Conservation (phyloP, 176 grass and related monocot genomes). For the Paspalum notatum region DNA sequence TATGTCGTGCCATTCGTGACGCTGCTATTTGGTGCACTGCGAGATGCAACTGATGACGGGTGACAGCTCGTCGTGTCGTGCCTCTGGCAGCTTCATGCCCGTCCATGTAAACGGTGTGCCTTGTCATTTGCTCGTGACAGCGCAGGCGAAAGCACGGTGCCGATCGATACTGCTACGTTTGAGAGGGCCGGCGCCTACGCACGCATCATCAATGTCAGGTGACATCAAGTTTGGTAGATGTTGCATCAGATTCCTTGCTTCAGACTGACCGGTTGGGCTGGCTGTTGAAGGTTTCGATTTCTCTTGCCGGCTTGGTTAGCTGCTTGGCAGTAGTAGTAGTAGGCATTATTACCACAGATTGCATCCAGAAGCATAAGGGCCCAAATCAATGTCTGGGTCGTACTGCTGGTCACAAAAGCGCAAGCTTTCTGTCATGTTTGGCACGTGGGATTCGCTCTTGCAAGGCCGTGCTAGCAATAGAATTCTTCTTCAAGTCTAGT, state of each 20-base stretch:
- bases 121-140: neutral
- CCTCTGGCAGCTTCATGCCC: neutral
- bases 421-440: neutral
- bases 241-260: conserved; percentile 26
- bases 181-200: neutral
- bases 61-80: neutral
- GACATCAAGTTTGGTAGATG: conserved; percentile 35
- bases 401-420: neutral
- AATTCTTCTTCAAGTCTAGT: neutral
- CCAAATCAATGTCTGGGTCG: neutral
- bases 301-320: neutral
- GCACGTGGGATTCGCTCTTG: neutral
- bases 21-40: neutral
- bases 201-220: neutral
- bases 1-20: neutral
- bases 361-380: neutral
- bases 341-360: neutral
- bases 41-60: neutral
- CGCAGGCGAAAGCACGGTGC: neutral
- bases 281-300: neutral
- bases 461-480: neutral
- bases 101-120: neutral
- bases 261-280: neutral
- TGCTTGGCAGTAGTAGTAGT: too few relatives aligned
- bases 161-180: neutral